These are phyloP conservation scores for Vitis hybrid DNA, from an alignment of 177 flowering plant species.

Conservation along the genomic window DNA sequence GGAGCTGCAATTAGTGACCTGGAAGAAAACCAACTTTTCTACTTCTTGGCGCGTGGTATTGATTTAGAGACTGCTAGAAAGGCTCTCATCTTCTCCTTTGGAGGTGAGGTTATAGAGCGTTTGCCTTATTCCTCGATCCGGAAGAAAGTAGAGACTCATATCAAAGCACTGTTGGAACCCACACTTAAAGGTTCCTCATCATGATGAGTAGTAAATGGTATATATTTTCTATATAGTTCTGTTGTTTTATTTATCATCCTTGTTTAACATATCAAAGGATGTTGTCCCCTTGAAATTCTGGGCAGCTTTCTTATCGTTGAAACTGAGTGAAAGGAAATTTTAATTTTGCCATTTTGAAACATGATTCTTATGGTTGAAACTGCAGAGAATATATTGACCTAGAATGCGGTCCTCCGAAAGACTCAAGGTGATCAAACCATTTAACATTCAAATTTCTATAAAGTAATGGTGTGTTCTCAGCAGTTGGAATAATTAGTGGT, in stretches of 20 bases:
- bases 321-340: no score
- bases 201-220: neutral
- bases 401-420: no score
- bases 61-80: constrained; percentile 68
- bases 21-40: constrained; percentile 85
- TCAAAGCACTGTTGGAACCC: constrained; percentile 53
- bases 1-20: constrained; percentile 95
- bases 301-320: no score
- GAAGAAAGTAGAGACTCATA: constrained; percentile 47
- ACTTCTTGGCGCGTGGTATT: constrained; percentile 78
- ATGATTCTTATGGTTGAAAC: no score
- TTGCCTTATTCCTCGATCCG: constrained; percentile 43
- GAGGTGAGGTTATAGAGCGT: constrained; percentile 65
- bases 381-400: no score
- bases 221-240: neutral
- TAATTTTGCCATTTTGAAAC: no score
- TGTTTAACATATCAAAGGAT: neutral
- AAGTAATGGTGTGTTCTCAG: no score
- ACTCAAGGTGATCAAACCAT: no score
- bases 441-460: no score
- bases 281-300: no score
- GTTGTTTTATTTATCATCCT: neutral
- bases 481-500: no score
- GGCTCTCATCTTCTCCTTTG: constrained; percentile 83
- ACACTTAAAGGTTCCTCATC: neutral